Conservation (phyloP, 345 rosid genomes). For the Microthlaspi erraticum region DNA sequence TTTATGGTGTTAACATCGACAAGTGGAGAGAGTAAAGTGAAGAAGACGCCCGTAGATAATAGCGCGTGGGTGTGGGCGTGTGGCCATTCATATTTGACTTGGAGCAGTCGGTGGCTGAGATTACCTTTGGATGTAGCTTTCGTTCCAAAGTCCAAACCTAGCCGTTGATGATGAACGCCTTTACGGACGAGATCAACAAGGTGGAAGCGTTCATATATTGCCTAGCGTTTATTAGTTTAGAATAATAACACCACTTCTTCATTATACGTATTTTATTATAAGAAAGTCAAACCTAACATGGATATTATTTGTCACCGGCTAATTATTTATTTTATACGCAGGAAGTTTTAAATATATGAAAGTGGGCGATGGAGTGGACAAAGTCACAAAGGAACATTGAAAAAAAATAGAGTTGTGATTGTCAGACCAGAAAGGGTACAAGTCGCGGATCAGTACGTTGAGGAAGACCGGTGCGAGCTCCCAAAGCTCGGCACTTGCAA, state of each 20-base stretch:
- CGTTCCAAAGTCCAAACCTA: slow-evolving; percentile 8
- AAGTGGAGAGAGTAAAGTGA: slow-evolving; percentile 21
- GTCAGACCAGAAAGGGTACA: slow-evolving; percentile 50
- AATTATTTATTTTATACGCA: slow-evolving; percentile 4
- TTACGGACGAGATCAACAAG: slow-evolving; percentile 21
- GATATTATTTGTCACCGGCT: slow-evolving; percentile 22
- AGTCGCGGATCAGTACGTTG: slow-evolving; percentile 57
- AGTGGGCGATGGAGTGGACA: slow-evolving; percentile 23
- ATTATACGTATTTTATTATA: neutral
- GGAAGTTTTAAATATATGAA: slow-evolving; percentile 28
- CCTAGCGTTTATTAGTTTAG: slow-evolving; percentile 5
- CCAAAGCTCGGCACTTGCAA: slow-evolving; percentile 71
- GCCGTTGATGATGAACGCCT: slow-evolving; percentile 20
- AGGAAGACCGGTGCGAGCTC: slow-evolving; percentile 86
- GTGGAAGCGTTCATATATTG: slow-evolving; percentile 25
- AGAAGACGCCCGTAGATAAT: neutral
- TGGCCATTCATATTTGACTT: neutral
- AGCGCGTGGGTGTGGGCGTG: slow-evolving; percentile 14
- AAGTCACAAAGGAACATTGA: slow-evolving; percentile 24
- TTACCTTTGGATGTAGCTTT: neutral
- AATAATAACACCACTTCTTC: slow-evolving; percentile 25
- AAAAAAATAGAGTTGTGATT: slow-evolving; percentile 29
- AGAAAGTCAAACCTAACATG: slow-evolving; percentile 29
- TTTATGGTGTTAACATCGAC: neutral
- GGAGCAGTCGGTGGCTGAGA: slow-evolving; percentile 23